These are phyloP conservation scores for Boletus fagicola DNA, from an alignment of 768 basidiomycete genomes.

Conservation along the genomic window DNA sequence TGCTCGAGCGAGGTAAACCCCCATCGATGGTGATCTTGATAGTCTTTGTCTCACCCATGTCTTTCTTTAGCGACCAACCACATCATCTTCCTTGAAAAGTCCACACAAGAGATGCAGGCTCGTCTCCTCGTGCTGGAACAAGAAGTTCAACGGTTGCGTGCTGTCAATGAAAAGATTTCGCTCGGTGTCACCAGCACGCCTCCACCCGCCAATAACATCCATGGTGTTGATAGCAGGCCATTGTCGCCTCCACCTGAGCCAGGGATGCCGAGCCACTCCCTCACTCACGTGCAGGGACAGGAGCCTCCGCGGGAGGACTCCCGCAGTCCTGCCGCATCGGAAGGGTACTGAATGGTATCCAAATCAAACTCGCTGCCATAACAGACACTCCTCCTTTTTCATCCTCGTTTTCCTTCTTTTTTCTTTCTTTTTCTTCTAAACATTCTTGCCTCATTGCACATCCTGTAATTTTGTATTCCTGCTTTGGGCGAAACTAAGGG, in stretches of 20 bases:
- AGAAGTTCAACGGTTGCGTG: conserved; percentile 68
- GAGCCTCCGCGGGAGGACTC: conserved; percentile 64
- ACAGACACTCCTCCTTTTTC: conserved; percentile 35
- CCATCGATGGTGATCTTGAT: conserved; percentile 5
- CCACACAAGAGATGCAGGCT: conserved; percentile 67
- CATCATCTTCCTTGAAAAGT: conserved; percentile 68
- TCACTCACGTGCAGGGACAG: conserved; percentile 57
- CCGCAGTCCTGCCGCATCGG: conserved; percentile 36
- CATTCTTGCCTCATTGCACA: conserved; percentile 34
- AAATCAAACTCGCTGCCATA: conserved; percentile 21
- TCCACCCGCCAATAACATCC: conserved; percentile 48
- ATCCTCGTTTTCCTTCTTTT: conserved; percentile 27
- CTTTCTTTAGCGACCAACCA: conserved; percentile 66
- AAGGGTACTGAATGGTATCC: conserved; percentile 29
- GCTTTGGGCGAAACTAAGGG: conserved; percentile 27
- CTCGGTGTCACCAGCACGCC: conserved; percentile 57
- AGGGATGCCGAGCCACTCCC: conserved; percentile 44
- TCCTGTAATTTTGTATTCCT: conserved; percentile 35
- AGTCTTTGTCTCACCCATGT: conserved; percentile 11
- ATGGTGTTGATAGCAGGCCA: conserved; percentile 45
- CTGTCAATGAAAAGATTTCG: conserved; percentile 82
- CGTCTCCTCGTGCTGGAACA: conserved; percentile 64
- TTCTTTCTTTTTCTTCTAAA: conserved; percentile 17
- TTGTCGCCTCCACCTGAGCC: conserved; percentile 66
- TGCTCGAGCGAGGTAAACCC: conserved; percentile 78